Evolutionary conservation across 306 rosid genomes (phyloP), one percentile per base, ranked within the genome.

Genomic region (Alnus rubra): DNA sequence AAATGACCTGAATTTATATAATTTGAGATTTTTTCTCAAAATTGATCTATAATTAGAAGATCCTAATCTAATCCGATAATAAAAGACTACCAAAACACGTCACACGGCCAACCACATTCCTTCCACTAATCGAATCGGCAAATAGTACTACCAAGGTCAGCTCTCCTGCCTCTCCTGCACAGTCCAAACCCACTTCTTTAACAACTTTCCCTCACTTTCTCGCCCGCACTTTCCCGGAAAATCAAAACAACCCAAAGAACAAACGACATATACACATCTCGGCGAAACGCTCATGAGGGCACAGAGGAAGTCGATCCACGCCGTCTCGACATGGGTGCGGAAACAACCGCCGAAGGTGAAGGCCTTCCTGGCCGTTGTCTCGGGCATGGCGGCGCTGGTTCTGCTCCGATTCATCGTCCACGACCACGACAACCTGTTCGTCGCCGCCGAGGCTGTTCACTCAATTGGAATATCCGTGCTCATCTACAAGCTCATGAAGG

Each of bases 361-460:
- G 88, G 97, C 91, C 80, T 94, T 90, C 84, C 78, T 94, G 60
- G 94, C 92, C 74, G 97, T 91, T 16, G 91, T 94, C 45, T 77
- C 94, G 18, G 95, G 98, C 60, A 92, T 94, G 97, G 86, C 91
- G 48, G 90, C 98, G 72, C 82, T 94, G 65, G 96, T 85, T 58
- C 49, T 89, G 70, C 97, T 94, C 76, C 98, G 98, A 59, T 80
- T 78, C 86, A 82, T 94, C 42, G 98, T 94, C 51, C 97, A 89
- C 84, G 97, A 94, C 70, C 98, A 94, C 79, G 98, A 94, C 70
- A 94, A 92, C 80, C 97, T 94, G 62, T 94, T 94, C 68, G 97
- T 92, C 30, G 98, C 96, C 16, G 93, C 98, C 5, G 98, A 94
- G 88, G 96, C 96, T 19, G 97, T 94, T 4, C 98, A 94, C 83